A percentile compares a stretch with the other conserved stretches of the same genome.
phyloP scores from a whole-genome alignment of 768 basidiomycete genomes.

The Krasilnikovozyma curviuscula region DNA sequence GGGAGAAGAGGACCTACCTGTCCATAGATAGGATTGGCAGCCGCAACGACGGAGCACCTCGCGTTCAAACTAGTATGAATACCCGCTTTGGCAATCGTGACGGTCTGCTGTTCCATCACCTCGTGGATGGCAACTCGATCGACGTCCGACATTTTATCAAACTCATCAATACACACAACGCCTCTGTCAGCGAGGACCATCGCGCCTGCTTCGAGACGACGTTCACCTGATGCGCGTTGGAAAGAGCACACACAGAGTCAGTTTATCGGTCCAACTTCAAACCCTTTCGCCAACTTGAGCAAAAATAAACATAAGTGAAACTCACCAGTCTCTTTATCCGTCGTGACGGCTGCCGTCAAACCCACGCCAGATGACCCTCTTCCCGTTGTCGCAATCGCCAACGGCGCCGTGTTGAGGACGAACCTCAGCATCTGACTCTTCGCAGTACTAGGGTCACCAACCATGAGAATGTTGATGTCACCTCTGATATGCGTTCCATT shows the following conservation, averaged over 20 bases:
- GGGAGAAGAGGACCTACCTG: conserved; percentile 38
- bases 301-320: background rate
- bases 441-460: conserved; percentile 96
- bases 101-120: conserved; percentile 99
- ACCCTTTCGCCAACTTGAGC: background rate
- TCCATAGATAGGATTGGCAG: conserved; percentile 96
- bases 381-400: conserved; percentile 96
- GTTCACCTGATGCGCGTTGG: conserved; percentile 34
- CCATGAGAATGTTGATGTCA: conserved; percentile 98
- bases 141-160: conserved; percentile 99
- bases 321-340: conserved; percentile 81
- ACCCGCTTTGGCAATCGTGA: conserved; percentile 97
- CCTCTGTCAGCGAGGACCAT: conserved; percentile 99
- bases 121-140: conserved; percentile 98
- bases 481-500: conserved; percentile 98
- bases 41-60: conserved; percentile 89
- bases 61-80: conserved; percentile 98
- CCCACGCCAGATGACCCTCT: conserved; percentile 97
- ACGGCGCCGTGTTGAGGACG: conserved; percentile 80
- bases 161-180: conserved; percentile 98
- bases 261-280: too few species aligned
- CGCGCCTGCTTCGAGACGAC: conserved; percentile 89
- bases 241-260: background rate
- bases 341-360: conserved; percentile 94
- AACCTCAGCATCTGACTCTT: conserved; percentile 93